Evolutionary conservation across 768 basidiomycete species (phyloP), one percentile per base, ranked within the genome.

Genomic region (Rhodotorula toruloides): DNA sequence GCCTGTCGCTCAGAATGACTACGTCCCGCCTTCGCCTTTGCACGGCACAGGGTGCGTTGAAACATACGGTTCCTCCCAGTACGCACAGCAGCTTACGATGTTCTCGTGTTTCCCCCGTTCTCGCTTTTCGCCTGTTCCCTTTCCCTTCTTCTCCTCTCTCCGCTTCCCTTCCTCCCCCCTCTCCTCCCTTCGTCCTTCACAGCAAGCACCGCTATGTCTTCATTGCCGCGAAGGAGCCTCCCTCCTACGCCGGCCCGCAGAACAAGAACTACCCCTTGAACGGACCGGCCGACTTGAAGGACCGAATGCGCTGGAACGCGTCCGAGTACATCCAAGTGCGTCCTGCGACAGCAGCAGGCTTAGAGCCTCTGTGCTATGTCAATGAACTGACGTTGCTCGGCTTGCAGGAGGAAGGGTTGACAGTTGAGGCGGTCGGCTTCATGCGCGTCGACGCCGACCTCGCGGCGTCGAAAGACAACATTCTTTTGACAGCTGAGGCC

Each of bases 171-270:
- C 40, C 48, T 31, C 56, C n/a, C 29, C 7, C 12, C 29, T 49
- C 3, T 7, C 29, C 1, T 27, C 29, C 14, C 9, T 17, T 19
- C 19, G 14, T 55, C n/a, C 8, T 22, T 6, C n/a, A 7, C 47
- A 60, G 58, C 19, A 50, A 60, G 31, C 65, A 67, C 55, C 60
- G 65, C 27, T 67, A 67, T 60, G 42, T 62, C 21, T 67, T 67
- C 44, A 34, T 67, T 31, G 36, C 56, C 37, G 59, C 60, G 5
- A 43, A 44, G 12, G 65, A 67, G 32, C 55, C 60, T 0, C 29
- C 37, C 3, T 25, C 43, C 22, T 67, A 67, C 60, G 25, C 50
- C 16, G 29, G 54, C 29, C 49, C 59, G 31, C 47, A n/a, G 19
- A 13, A 31, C 25, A 61, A 61, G 31, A 37, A 47, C 27, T 60